These are phyloP conservation scores for Leptographium procerum DNA, from an alignment of 2,329 filamentous ascomycete genomes.

Conservation along the genomic window DNA sequence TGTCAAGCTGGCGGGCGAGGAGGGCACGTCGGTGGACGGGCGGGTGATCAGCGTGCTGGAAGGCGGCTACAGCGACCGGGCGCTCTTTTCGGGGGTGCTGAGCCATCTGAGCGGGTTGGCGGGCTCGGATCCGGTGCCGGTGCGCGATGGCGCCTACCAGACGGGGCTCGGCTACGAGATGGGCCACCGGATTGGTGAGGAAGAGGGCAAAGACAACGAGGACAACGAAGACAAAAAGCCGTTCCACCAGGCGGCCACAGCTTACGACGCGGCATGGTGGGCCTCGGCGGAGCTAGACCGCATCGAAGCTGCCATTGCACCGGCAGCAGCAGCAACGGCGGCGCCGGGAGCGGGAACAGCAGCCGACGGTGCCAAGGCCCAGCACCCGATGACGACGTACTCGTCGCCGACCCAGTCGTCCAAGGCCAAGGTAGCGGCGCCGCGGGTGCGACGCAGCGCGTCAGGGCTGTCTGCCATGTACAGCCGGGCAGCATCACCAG, in stretches of 20 bases:
- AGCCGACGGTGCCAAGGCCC: background rate
- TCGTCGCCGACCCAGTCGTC: slow-evolving; percentile 83
- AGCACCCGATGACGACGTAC: slow-evolving; percentile 55
- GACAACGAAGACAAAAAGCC: too few relatives aligned
- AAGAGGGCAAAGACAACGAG: too few relatives aligned
- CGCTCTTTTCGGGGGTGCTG: slow-evolving; percentile 74
- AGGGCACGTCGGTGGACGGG: slow-evolving; percentile 65
- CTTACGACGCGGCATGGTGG: slow-evolving; percentile 66
- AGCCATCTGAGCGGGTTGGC: slow-evolving; percentile 82
- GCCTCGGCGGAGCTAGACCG: slow-evolving; percentile 51
- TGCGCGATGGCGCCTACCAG: slow-evolving; percentile 24
- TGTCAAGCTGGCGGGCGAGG: slow-evolving; percentile 69
- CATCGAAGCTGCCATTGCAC: slow-evolving; percentile 50
- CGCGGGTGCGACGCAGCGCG: slow-evolving; percentile 52
- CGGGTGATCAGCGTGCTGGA: slow-evolving; percentile 88
- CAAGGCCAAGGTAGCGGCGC: slow-evolving; percentile 62
- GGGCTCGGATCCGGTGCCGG: slow-evolving; percentile 33
- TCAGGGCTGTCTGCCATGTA: slow-evolving; percentile 38
- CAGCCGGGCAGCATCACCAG: slow-evolving; percentile 15
- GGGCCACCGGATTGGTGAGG: slow-evolving; percentile 20
- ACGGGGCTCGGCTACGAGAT: slow-evolving; percentile 46
- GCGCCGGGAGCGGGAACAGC: slow-evolving; percentile 37
- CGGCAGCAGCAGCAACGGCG: slow-evolving; percentile 32
- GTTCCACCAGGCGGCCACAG: slow-evolving; percentile 16
- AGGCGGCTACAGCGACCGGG: slow-evolving; percentile 90